Evolutionary conservation across 108 stramenopile genomes (phyloP).

Genomic region (Cylindrotheca closterium): DNA sequence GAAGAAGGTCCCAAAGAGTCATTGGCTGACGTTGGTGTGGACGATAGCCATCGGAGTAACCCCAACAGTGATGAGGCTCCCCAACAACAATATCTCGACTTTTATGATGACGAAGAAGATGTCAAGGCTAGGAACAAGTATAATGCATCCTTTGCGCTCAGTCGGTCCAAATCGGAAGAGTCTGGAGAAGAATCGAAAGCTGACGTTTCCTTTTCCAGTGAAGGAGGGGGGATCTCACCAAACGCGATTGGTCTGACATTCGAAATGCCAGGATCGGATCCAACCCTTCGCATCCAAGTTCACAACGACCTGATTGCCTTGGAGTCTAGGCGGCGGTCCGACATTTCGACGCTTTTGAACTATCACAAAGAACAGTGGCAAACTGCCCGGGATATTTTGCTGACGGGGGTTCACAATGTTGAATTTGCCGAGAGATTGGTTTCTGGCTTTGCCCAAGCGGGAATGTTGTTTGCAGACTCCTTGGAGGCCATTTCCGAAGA

Average conservation of each 20-base stretch:
- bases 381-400: conserved; percentile 14
- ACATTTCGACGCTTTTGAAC: conserved; percentile 15
- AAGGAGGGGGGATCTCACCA: neutral
- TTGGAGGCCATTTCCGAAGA: conserved; percentile 28
- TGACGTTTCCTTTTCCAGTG: conserved; percentile 8
- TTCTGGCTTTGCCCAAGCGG: conserved; percentile 25
- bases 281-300: conserved; percentile 38
- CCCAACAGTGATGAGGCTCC: neutral
- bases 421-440: conserved; percentile 31
- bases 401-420: conserved; percentile 22
- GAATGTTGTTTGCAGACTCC: conserved; percentile 22
- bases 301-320: conserved; percentile 38
- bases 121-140: neutral
- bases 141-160: neutral
- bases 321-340: conserved; percentile 35
- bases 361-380: conserved; percentile 18
- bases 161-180: neutral
- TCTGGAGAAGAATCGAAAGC: neutral
- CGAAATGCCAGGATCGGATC: conserved; percentile 30
- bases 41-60: neutral
- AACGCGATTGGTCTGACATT: conserved; percentile 13
- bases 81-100: neutral
- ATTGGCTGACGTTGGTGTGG: neutral
- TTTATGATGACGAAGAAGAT: conserved; percentile 1
- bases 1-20: neutral